phyloP scores from a whole-genome alignment of 331 rosid species.

The Malus hybrid region DNA sequence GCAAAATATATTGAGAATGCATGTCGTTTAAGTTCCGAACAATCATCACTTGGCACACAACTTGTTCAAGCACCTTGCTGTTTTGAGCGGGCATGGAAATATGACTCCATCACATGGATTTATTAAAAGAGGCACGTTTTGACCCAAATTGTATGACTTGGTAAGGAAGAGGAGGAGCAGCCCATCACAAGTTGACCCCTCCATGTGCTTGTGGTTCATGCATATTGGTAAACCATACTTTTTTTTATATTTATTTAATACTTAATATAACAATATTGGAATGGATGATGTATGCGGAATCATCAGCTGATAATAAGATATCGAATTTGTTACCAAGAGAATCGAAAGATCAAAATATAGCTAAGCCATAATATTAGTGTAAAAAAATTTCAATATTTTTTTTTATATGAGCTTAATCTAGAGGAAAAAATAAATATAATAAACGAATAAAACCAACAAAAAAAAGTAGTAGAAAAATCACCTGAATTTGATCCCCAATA shows the following conservation, averaged over 20 bases:
- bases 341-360: too few relatives aligned
- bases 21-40: background rate
- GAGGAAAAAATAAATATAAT: background rate
- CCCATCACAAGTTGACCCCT: constrained; percentile 13
- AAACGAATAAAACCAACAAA: background rate
- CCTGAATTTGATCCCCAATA: constrained; percentile 61
- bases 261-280: background rate
- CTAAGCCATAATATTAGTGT: too few relatives aligned
- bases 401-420: background rate
- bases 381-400: too few relatives aligned
- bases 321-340: too few relatives aligned
- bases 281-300: too few relatives aligned
- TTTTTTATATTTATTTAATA: background rate
- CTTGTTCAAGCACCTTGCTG: background rate
- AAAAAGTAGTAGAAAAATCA: background rate
- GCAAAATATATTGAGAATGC: background rate
- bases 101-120: background rate
- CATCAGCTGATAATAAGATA: too few relatives aligned
- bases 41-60: background rate
- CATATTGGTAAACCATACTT: background rate
- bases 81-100: background rate
- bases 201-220: constrained; percentile 23
- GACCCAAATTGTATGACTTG: background rate
- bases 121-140: background rate
- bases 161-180: background rate